phyloP scores from a whole-genome alignment of 768 basidiomycete genomes.

The Hygrophorus pudorinus region DNA sequence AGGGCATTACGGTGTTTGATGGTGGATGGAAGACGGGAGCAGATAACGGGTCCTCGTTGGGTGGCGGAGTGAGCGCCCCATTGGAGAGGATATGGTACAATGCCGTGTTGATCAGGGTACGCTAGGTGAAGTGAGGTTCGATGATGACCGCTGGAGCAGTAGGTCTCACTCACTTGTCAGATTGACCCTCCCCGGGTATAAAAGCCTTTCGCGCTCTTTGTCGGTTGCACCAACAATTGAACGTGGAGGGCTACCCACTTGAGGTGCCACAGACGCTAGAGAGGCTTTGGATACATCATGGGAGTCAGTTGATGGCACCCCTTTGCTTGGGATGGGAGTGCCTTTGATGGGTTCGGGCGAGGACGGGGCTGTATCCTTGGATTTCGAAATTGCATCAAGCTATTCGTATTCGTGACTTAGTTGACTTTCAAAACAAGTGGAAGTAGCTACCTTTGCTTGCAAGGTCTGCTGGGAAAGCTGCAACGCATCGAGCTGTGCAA shows the following conservation, averaged over 20 bases:
- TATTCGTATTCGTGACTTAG: background rate
- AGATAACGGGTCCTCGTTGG: constrained; percentile 79
- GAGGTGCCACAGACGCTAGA: constrained; percentile 19
- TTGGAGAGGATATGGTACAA: constrained; percentile 62
- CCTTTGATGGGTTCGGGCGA: too few relatives aligned
- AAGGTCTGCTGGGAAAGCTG: constrained; percentile 69
- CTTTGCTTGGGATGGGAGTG: too few relatives aligned
- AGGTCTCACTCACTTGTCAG: constrained; percentile 51
- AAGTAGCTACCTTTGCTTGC: constrained; percentile 59
- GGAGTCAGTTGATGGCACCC: background rate
- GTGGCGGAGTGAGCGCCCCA: constrained; percentile 70
- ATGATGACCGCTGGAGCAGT: background rate
- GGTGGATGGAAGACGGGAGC: constrained; percentile 71
- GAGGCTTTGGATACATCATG: background rate
- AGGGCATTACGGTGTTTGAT: constrained; percentile 91
- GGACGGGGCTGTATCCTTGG: too few relatives aligned
- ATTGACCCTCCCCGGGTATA: constrained; percentile 79
- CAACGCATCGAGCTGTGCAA: constrained; percentile 58
- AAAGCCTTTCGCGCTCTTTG: constrained; percentile 58
- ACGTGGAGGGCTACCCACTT: constrained; percentile 9
- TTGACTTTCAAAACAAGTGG: constrained; percentile 1
- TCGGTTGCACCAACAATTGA: constrained; percentile 23
- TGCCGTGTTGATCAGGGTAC: constrained; percentile 91
- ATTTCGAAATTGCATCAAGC: background rate
- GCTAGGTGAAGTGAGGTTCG: constrained; percentile 22